A percentile compares a stretch with the other conserved stretches of the same genome.
Evolutionary conservation across 192 early-diverging fungal genomes (phyloP).

Genomic region (Coemansia reversa): DNA sequence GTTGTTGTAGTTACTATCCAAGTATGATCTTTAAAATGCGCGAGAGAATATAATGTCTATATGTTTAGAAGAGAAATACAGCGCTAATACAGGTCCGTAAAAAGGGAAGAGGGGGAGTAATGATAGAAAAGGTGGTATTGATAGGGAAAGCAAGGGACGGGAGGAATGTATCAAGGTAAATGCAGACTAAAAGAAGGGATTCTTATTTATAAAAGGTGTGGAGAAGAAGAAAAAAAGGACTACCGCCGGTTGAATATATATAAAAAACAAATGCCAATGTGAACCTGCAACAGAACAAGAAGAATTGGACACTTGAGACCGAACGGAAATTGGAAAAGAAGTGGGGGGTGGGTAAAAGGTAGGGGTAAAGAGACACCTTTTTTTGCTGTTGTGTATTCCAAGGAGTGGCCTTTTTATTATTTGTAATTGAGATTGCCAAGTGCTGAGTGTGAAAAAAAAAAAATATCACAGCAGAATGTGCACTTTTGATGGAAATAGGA

Average conservation of each 20-base stretch:
- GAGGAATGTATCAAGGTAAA: neutral
- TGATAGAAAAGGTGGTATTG: neutral
- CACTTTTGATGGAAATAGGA: neutral
- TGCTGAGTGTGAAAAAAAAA: slow-evolving; percentile 5
- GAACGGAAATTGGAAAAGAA: neutral
- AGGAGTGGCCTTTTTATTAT: slow-evolving; percentile 14
- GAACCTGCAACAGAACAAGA: neutral
- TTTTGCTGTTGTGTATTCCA: neutral
- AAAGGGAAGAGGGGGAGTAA: too few species aligned
- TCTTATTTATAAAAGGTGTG: neutral
- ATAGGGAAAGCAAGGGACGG: neutral
- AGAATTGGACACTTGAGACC: neutral
- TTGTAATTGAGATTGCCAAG: slow-evolving; percentile 18
- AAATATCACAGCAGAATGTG: neutral
- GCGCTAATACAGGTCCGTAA: neutral
- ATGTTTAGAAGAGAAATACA: neutral
- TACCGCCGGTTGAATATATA: slow-evolving; percentile 15
- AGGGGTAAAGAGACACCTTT: neutral
- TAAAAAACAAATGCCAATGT: neutral
- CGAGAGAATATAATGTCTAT: neutral
- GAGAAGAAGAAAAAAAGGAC: neutral
- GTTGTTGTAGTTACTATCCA: too few species aligned
- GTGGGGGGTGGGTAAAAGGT: neutral
- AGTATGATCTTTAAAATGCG: neutral
- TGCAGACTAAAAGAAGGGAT: neutral